Percentiles rank a stretch among this genome's conserved stretches.
Conservation (phyloP, 805 yeast species). For the Barnettozyma populi region DNA sequence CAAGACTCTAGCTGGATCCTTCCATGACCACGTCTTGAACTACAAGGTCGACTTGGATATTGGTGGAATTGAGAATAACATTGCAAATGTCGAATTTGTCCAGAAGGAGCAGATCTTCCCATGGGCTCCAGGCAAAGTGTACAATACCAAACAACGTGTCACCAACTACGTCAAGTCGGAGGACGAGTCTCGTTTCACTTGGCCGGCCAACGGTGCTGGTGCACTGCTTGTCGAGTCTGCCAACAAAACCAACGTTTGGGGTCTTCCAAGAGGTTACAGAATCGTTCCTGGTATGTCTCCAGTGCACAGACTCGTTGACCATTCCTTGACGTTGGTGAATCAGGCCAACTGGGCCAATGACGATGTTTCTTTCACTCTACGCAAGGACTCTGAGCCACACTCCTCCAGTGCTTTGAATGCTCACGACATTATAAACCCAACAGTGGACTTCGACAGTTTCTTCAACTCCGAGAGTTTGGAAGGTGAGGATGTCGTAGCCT, state of each 20-base stretch:
- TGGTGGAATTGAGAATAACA: constrained; percentile 22
- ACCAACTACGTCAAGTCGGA: constrained; percentile 18
- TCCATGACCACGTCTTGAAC: constrained; percentile 26
- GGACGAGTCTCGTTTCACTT: constrained; percentile 11
- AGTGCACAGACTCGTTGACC: constrained; percentile 18
- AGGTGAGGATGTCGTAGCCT: constrained; percentile 27
- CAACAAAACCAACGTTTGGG: constrained; percentile 22
- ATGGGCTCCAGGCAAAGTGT: constrained; percentile 23
- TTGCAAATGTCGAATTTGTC: constrained; percentile 14
- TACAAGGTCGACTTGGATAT: constrained; percentile 26
- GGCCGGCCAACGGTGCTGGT: constrained; percentile 22
- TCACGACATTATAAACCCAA: constrained; percentile 22
- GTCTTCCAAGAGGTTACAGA: constrained; percentile 26
- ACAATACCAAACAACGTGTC: constrained; percentile 15
- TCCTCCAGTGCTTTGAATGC: constrained; percentile 22
- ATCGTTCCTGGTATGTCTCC: constrained; percentile 20
- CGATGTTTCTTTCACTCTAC: constrained; percentile 21
- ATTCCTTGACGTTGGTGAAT: constrained; percentile 15
- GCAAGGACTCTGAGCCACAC: constrained; percentile 23
- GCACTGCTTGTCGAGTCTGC: constrained; percentile 23
- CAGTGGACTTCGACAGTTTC: constrained; percentile 20
- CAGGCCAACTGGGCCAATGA: constrained; percentile 24
- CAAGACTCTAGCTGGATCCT: constrained; percentile 24
- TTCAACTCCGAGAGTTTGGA: constrained; percentile 23
- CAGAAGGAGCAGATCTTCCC: constrained; percentile 19